These are phyloP conservation scores for Yamadazyma membranifaciens DNA, from an alignment of 1,139 yeast genomes.

Conservation along the genomic window DNA sequence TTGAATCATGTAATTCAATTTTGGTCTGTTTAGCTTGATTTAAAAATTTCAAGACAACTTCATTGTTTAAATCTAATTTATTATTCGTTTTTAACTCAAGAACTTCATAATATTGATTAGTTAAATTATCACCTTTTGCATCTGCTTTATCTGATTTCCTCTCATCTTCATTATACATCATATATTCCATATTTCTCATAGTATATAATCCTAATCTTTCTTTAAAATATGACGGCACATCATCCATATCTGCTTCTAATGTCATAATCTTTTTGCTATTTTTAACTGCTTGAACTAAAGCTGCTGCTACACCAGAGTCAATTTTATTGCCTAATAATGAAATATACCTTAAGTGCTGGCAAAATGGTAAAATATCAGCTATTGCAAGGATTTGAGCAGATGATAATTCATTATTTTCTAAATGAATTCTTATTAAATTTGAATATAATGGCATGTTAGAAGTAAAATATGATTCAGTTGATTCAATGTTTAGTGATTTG, in stretches of 20 bases:
- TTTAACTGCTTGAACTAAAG: constrained; percentile 41
- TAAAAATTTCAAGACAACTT: constrained; percentile 41
- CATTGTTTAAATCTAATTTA: constrained; percentile 26
- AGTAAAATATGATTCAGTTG: constrained; percentile 39
- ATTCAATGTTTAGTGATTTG: constrained; percentile 7
- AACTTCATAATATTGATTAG: constrained; percentile 37
- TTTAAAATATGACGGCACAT: constrained; percentile 43
- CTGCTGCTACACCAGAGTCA: constrained; percentile 41
- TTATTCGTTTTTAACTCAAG: constrained; percentile 28
- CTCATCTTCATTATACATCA: constrained; percentile 17
- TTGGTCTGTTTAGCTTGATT: constrained; percentile 43
- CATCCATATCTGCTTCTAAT: constrained; percentile 38
- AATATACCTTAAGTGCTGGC: constrained; percentile 54
- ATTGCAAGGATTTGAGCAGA: constrained; percentile 49
- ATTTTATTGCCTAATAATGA: constrained; percentile 61
- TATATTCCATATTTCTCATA: constrained; percentile 67
- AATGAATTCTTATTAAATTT: constrained; percentile 53
- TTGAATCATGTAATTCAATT: constrained; percentile 48
- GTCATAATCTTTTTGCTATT: constrained; percentile 40
- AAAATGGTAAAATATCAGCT: constrained; percentile 62
- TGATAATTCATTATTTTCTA: constrained; percentile 57
- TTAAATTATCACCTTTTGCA: constrained; percentile 21
- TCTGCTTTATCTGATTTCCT: constrained; percentile 8
- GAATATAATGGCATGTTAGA: constrained; percentile 60
- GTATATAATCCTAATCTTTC: constrained; percentile 65